Evolutionary conservation across 1,284 basidiomycete species (phyloP).

Genomic region (Exobasidium rhododendri): DNA sequence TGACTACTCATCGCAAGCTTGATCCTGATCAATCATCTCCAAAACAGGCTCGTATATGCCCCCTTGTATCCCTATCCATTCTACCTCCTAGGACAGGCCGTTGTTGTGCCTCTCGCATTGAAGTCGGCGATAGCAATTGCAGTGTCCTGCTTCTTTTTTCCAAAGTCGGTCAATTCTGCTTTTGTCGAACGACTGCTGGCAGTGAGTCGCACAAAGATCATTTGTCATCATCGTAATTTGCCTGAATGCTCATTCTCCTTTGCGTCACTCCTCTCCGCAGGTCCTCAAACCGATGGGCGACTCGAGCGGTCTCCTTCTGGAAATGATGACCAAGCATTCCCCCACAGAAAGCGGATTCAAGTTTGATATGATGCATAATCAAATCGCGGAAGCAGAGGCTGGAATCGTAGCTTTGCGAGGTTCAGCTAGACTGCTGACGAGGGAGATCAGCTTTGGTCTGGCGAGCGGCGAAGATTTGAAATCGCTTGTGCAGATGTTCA

Average conservation of each 20-base stretch:
- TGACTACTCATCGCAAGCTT: slow-evolving; percentile 9
- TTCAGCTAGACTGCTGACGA: slow-evolving; percentile 62
- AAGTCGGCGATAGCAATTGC: slow-evolving; percentile 65
- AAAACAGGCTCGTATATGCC: slow-evolving; percentile 60
- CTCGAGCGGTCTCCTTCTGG: slow-evolving; percentile 60
- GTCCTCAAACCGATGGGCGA: slow-evolving; percentile 62
- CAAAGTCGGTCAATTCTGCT: slow-evolving; percentile 65
- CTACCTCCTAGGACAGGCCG: slow-evolving; percentile 63
- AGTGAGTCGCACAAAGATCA: too few species aligned
- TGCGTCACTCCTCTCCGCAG: slow-evolving; percentile 3
- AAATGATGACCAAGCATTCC: slow-evolving; percentile 59
- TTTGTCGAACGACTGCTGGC: slow-evolving; percentile 63
- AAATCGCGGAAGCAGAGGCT: slow-evolving; percentile 61
- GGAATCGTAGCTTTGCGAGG: slow-evolving; percentile 62
- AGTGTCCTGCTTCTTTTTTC: slow-evolving; percentile 65
- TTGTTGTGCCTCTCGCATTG: slow-evolving; percentile 65
- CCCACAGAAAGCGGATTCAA: slow-evolving; percentile 60
- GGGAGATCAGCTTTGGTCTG: slow-evolving; percentile 67
- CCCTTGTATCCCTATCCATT: slow-evolving; percentile 67
- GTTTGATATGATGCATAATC: slow-evolving; percentile 28
- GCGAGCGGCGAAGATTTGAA: slow-evolving; percentile 65
- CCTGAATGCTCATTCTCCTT: too few species aligned
- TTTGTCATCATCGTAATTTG: too few species aligned
- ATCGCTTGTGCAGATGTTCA: slow-evolving; percentile 58
- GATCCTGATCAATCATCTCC: not conserved